Percentiles rank a stretch among this genome's conserved stretches.
phyloP scores from a whole-genome alignment of 2,329 filamentous ascomycete species.

The Sclerotinia subarctica region DNA sequence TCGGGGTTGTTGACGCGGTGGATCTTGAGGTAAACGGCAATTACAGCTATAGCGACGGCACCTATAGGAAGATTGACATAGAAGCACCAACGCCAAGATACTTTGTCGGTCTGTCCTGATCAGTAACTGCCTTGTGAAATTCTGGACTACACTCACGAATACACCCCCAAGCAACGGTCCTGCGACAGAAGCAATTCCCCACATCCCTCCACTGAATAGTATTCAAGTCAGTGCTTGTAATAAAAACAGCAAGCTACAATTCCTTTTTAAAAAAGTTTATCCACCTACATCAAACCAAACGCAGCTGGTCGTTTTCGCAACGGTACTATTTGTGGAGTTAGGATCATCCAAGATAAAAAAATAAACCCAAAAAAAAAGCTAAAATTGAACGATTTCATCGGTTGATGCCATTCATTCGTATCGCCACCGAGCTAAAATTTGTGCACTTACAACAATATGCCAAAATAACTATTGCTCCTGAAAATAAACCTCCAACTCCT shows the following conservation, averaged over 20 bases:
- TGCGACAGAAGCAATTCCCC: constrained; percentile 36
- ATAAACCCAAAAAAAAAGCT: too few species aligned
- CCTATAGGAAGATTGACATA: constrained; percentile 38
- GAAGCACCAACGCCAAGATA: constrained; percentile 38
- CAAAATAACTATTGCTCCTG: constrained; percentile 38
- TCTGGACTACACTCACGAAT: constrained; percentile 24
- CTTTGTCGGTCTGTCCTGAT: constrained; percentile 25
- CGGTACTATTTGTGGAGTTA: constrained; percentile 32
- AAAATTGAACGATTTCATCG: background rate
- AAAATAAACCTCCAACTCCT: constrained; percentile 41
- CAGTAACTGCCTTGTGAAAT: constrained; percentile 1
- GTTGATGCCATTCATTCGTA: background rate
- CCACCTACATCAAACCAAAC: constrained; percentile 32
- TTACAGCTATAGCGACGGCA: constrained; percentile 41
- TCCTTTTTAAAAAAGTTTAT: background rate
- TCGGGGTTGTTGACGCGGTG: constrained; percentile 38
- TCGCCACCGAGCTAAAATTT: background rate
- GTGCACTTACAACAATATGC: constrained; percentile 26
- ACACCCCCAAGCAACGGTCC: constrained; percentile 39
- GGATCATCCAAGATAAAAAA: constrained; percentile 26
- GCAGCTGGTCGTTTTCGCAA: constrained; percentile 34
- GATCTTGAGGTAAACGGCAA: constrained; percentile 44
- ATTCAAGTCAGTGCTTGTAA: background rate
- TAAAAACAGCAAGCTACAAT: background rate
- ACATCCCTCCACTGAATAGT: constrained; percentile 29